These are phyloP conservation scores for Zygosaccharomyces pseudorouxii DNA, from an alignment of 805 yeast genomes.

Conservation along the genomic window DNA sequence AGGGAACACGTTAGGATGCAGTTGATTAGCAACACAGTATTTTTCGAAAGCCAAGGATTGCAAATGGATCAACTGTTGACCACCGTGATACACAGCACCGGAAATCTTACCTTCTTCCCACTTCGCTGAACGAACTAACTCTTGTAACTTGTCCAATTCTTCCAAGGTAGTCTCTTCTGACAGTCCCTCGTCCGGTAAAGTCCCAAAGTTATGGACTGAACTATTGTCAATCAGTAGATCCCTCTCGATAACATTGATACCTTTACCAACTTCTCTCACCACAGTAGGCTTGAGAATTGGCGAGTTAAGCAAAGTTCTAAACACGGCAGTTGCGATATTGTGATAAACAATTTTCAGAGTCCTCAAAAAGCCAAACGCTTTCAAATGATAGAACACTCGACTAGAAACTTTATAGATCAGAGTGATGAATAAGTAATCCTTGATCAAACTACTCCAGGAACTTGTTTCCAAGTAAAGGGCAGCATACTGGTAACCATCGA, in stretches of 20 bases:
- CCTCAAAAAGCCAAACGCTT: slow-evolving; percentile 42
- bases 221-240: slow-evolving; percentile 54
- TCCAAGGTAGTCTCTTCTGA: slow-evolving; percentile 41
- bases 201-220: slow-evolving; percentile 40
- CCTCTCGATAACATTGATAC: slow-evolving; percentile 47
- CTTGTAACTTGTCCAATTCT: slow-evolving; percentile 48
- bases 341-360: slow-evolving; percentile 19
- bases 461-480: slow-evolving; percentile 4
- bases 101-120: slow-evolving; percentile 86
- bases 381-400: slow-evolving; percentile 16
- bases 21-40: slow-evolving; percentile 85
- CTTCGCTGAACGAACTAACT: slow-evolving; percentile 54
- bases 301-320: slow-evolving; percentile 38
- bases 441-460: slow-evolving; percentile 16
- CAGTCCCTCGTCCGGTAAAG: slow-evolving; percentile 60
- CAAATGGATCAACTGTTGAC: slow-evolving; percentile 63
- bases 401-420: slow-evolving; percentile 12
- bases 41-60: slow-evolving; percentile 73
- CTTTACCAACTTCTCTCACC: slow-evolving; percentile 51
- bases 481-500: slow-evolving; percentile 1
- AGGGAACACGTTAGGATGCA: slow-evolving; percentile 96
- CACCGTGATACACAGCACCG: slow-evolving; percentile 97
- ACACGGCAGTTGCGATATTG: slow-evolving; percentile 24
- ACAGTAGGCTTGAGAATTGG: slow-evolving; percentile 56
- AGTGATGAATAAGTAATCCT: slow-evolving; percentile 25